phyloP scores from a whole-genome alignment of 2,329 filamentous ascomycete genomes.

The Exophiala sp. region DNA sequence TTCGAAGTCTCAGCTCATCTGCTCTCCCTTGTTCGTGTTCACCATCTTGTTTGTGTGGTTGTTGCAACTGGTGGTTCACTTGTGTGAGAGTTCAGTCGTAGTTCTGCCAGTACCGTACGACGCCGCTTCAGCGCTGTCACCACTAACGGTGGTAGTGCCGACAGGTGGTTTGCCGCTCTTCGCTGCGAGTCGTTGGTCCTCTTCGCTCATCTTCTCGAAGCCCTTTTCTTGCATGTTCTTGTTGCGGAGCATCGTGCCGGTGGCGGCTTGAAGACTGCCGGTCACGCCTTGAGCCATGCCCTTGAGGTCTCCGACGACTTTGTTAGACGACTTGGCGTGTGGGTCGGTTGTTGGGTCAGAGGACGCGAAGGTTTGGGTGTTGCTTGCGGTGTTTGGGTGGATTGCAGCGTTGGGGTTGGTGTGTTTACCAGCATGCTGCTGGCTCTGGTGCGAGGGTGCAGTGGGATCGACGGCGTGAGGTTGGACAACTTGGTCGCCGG shows the following conservation, averaged over 20 bases:
- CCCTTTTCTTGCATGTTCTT: constrained; percentile 24
- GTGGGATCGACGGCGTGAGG: neutral
- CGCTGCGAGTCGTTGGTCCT: constrained; percentile 22
- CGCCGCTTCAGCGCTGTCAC: neutral
- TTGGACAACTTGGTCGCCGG: neutral
- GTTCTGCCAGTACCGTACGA: neutral
- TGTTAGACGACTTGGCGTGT: constrained; percentile 12
- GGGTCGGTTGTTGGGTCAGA: constrained; percentile 16
- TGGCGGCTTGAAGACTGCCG: constrained; percentile 21
- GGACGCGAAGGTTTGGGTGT: constrained; percentile 11
- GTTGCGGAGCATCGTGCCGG: constrained; percentile 20
- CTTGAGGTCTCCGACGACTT: constrained; percentile 22
- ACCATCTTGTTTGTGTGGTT: neutral
- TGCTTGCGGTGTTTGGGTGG: constrained; percentile 17
- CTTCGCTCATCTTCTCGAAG: constrained; percentile 26
- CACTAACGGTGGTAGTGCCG: constrained; percentile 14
- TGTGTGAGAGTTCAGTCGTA: neutral
- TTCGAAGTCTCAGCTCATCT: neutral
- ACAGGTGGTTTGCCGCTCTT: constrained; percentile 24
- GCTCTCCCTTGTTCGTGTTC: neutral
- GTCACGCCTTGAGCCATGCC: constrained; percentile 22
- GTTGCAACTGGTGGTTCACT: neutral
- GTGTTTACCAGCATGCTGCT: neutral
- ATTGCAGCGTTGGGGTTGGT: constrained; percentile 17
- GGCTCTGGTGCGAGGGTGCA: neutral